Evolutionary conservation across 257 asterid species (phyloP).

Genomic region (Dorcoceras hygrometricum): DNA sequence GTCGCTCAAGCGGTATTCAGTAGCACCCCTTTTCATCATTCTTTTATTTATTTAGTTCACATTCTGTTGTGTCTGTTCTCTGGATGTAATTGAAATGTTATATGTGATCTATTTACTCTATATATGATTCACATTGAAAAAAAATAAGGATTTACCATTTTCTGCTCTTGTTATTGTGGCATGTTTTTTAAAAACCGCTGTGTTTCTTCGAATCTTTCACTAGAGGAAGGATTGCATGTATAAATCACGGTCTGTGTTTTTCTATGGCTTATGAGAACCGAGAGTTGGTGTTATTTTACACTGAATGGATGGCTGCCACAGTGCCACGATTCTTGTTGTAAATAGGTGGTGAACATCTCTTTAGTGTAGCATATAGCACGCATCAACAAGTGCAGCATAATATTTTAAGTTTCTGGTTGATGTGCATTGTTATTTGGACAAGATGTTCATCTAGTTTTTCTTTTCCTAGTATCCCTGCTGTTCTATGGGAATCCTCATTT

Average conservation of each 20-base stretch:
- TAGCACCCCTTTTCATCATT: neutral
- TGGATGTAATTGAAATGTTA: conserved; percentile 3
- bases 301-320: too few species aligned
- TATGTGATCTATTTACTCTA: neutral
- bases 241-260: neutral
- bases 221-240: neutral
- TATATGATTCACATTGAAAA: neutral
- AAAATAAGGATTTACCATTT: neutral
- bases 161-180: neutral
- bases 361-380: neutral
- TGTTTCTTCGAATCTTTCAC: neutral
- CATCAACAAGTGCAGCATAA: neutral
- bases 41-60: neutral
- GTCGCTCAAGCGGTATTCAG: conserved; percentile 65
- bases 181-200: conserved; percentile 6
- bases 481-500: neutral
- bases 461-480: neutral
- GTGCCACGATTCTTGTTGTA: neutral
- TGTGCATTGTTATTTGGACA: conserved; percentile 2
- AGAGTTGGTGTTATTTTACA: too few species aligned
- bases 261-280: neutral
- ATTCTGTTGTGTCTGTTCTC: neutral
- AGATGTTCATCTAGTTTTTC: neutral
- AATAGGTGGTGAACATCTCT: neutral
- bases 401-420: neutral